Conservation (phyloP, 805 yeast species). For the Schwanniomyces sp. region DNA sequence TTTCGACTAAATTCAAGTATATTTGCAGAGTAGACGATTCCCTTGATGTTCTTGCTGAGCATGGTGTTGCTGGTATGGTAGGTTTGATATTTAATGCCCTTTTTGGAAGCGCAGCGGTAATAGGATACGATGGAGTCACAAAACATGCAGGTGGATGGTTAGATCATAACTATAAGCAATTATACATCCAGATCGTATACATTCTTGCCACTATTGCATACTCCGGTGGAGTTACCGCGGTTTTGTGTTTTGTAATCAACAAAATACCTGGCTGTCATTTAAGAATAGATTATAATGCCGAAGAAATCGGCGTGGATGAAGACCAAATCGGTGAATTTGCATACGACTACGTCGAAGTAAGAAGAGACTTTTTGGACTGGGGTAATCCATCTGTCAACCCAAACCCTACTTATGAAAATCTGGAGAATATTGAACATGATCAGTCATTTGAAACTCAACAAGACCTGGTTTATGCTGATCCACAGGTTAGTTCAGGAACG, state of each 20-base stretch:
- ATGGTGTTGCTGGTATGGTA: slow-evolving; percentile 92
- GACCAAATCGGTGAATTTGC: slow-evolving; percentile 98
- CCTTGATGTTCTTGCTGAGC: slow-evolving; percentile 96
- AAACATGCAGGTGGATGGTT: slow-evolving; percentile 92
- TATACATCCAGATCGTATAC: slow-evolving; percentile 87
- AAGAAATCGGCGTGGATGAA: slow-evolving; percentile 88
- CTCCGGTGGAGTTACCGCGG: slow-evolving; percentile 70
- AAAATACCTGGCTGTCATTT: slow-evolving; percentile 79
- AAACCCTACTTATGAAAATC: not conserved
- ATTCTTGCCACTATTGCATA: slow-evolving; percentile 74
- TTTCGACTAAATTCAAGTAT: slow-evolving; percentile 84
- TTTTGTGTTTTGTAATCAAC: slow-evolving; percentile 72
- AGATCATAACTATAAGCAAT: slow-evolving; percentile 84
- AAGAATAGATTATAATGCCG: slow-evolving; percentile 82
- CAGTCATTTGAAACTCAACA: not conserved
- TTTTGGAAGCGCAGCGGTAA: slow-evolving; percentile 83
- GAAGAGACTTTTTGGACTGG: slow-evolving; percentile 81
- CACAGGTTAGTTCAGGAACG: not conserved
- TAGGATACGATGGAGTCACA: slow-evolving; percentile 87
- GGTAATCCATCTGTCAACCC: slow-evolving; percentile 25
- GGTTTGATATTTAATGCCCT: slow-evolving; percentile 88
- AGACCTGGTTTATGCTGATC: slow-evolving; percentile 1
- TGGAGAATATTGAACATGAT: not conserved
- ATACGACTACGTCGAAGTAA: slow-evolving; percentile 95
- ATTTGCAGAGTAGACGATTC: slow-evolving; percentile 85